A percentile compares a stretch with the other conserved stretches of the same genome.
Conservation (phyloP, 306 rosid genomes). For the Cucumis melo region DNA sequence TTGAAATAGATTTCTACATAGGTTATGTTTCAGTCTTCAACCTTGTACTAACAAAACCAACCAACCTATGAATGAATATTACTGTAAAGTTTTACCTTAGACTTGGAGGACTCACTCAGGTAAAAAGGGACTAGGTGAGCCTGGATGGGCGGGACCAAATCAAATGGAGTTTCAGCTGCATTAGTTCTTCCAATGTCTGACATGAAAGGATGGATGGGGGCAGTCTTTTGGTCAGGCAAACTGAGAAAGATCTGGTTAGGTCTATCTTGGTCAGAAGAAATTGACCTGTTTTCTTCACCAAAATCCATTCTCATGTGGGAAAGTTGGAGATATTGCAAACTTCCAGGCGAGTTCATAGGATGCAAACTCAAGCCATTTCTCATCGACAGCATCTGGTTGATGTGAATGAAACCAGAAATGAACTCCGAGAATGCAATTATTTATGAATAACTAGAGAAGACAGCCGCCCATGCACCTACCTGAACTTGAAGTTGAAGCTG, state of each 20-base stretch:
- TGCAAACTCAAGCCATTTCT: constrained; percentile 76
- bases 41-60: background rate
- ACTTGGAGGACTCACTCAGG: constrained; percentile 27
- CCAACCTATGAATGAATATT: background rate
- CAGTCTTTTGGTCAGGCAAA: constrained; percentile 26
- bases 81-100: constrained; percentile 32
- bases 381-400: constrained; percentile 72
- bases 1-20: background rate
- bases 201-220: constrained; percentile 25
- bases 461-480: constrained; percentile 20
- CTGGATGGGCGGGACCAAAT: constrained; percentile 30
- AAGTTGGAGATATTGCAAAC: constrained; percentile 32
- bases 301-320: constrained; percentile 39
- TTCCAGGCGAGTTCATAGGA: constrained; percentile 60
- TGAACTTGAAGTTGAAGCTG: constrained; percentile 99
- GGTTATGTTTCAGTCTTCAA: background rate
- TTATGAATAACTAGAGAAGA: background rate
- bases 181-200: constrained; percentile 31
- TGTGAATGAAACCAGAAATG: background rate
- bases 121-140: constrained; percentile 36
- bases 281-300: constrained; percentile 38
- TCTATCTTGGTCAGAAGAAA: constrained; percentile 40
- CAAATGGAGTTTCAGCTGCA: constrained; percentile 28
- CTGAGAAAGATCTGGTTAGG: constrained; percentile 28
- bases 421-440: background rate